These are phyloP conservation scores for Phytophthora syringae DNA, from an alignment of 352 stramenopile genomes.

Conservation along the genomic window DNA sequence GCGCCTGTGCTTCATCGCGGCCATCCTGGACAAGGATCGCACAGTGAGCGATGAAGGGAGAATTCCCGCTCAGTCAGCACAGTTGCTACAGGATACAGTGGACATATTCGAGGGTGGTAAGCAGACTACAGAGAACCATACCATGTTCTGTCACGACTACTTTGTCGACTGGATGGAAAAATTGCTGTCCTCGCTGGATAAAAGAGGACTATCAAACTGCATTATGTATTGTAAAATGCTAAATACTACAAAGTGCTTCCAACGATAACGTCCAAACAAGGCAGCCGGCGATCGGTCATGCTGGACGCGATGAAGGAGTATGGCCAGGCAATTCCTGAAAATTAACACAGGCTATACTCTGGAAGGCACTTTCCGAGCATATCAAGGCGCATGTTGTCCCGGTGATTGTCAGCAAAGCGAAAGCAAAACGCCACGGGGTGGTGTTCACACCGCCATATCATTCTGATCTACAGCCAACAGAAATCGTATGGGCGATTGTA, in stretches of 20 bases:
- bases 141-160: conserved; percentile 21
- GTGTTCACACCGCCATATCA: neutral
- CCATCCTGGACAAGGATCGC: neutral
- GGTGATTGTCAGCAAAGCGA: neutral
- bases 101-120: conserved; percentile 28
- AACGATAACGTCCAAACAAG: neutral
- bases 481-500: neutral
- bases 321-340: too few relatives aligned
- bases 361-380: neutral
- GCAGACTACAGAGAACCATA: conserved; percentile 12
- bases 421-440: neutral
- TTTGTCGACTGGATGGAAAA: neutral
- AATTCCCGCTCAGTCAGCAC: neutral
- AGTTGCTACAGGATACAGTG: neutral
- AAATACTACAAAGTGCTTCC: neutral
- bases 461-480: neutral
- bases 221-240: neutral
- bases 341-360: neutral
- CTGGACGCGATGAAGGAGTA: too few relatives aligned
- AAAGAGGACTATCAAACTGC: neutral
- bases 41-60: conserved; percentile 2
- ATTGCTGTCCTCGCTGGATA: neutral
- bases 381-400: neutral
- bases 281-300: too few relatives aligned
- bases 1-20: neutral